These are phyloP conservation scores for Toxicodendron radicans DNA, from an alignment of 345 rosid species.

Conservation along the genomic window DNA sequence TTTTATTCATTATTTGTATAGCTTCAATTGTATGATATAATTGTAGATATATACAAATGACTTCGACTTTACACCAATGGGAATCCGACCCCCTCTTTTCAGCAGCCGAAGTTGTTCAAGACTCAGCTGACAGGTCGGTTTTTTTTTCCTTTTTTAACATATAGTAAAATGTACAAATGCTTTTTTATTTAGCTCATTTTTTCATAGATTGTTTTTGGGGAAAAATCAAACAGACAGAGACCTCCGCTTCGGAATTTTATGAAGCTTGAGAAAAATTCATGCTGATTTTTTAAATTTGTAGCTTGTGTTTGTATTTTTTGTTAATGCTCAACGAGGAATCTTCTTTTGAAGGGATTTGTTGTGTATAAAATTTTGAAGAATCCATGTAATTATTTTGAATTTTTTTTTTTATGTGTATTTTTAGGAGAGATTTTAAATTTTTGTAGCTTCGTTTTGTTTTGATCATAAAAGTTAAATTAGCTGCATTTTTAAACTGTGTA, in stretches of 20 bases:
- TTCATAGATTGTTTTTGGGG: too few species aligned
- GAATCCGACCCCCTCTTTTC: constrained; percentile 62
- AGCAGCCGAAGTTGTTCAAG: constrained; percentile 66
- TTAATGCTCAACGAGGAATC: too few species aligned
- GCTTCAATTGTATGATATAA: neutral
- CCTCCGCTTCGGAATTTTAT: too few species aligned
- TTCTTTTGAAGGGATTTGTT: neutral
- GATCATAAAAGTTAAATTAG: neutral
- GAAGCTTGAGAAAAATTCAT: too few species aligned
- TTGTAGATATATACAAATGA: constrained; percentile 22
- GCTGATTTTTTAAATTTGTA: too few species aligned
- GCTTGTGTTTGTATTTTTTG: too few species aligned
- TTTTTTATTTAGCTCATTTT: neutral
- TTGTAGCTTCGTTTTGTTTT: neutral
- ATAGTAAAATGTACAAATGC: neutral
- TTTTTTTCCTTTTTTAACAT: neutral
- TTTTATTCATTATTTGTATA: neutral
- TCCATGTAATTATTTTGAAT: neutral
- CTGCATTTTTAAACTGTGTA: neutral
- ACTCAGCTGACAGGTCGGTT: constrained; percentile 55
- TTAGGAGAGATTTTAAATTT: neutral
- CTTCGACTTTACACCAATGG: constrained; percentile 52
- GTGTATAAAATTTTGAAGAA: neutral
- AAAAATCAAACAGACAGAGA: too few species aligned
- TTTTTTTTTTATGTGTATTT: neutral